A percentile compares a stretch with the other conserved stretches of the same genome.
These are phyloP conservation scores for Tolypocladium inflatum DNA, from an alignment of 2,329 filamentous ascomycete species.

Conservation along the genomic window DNA sequence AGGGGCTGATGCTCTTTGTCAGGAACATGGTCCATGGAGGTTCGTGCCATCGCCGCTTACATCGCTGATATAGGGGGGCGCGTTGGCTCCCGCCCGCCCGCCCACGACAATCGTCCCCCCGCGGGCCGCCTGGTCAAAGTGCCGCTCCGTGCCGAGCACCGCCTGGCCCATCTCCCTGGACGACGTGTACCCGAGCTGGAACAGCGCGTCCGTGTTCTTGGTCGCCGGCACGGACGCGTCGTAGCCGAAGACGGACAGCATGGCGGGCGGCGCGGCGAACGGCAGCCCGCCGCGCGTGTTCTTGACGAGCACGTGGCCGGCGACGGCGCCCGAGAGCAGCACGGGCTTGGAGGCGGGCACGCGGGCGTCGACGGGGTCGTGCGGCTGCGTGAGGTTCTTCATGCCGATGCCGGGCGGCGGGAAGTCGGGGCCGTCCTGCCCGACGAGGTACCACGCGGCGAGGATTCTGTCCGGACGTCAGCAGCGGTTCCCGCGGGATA, in stretches of 20 bases:
- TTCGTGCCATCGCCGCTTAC: conserved; percentile 16
- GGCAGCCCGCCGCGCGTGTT: conserved; percentile 57
- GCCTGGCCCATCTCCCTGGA: conserved; percentile 35
- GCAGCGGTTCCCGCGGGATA: neutral
- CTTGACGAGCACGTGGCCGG: conserved; percentile 67
- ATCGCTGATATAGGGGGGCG: conserved; percentile 38
- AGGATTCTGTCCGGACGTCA: conserved; percentile 40
- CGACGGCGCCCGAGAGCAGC: conserved; percentile 43
- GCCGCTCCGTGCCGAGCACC: conserved; percentile 28
- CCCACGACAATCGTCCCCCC: conserved; percentile 43
- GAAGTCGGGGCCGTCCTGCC: conserved; percentile 37
- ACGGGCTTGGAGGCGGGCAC: conserved; percentile 32
- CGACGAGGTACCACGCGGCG: conserved; percentile 48
- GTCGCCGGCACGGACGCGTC: conserved; percentile 46
- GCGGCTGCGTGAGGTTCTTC: conserved; percentile 47
- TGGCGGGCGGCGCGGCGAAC: conserved; percentile 41
- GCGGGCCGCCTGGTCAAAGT: conserved; percentile 38
- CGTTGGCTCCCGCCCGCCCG: conserved; percentile 40
- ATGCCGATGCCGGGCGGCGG: conserved; percentile 40
- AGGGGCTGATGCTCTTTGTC: conserved; percentile 33
- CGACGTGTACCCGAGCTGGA: conserved; percentile 37
- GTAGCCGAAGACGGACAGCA: conserved; percentile 52
- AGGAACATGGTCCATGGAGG: rapidly evolving
- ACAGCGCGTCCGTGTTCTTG: conserved; percentile 36
- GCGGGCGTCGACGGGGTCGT: conserved; percentile 38